Conservation (phyloP, 257 asterid genomes). For the Nicotiana sylvestris region DNA sequence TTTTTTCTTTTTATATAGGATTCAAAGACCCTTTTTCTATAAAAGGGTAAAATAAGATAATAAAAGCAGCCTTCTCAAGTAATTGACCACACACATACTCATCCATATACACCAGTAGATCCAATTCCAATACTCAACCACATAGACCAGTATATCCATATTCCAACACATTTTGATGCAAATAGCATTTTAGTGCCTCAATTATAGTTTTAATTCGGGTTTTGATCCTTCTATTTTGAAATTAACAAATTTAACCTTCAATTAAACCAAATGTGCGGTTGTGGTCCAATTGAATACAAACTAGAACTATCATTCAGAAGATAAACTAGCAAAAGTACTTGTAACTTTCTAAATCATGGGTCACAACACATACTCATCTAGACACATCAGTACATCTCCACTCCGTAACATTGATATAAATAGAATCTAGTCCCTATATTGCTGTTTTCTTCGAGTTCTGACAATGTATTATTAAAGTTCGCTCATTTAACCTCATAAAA, state of each 20-base stretch:
- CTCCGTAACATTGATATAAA: not conserved
- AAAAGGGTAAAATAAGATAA: not conserved
- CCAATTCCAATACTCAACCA: not conserved
- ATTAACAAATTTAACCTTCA: not conserved
- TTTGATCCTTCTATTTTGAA: not conserved
- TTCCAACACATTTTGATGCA: not conserved
- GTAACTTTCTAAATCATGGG: not conserved
- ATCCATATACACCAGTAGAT: not conserved
- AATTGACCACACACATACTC: not conserved
- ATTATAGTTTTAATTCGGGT: not conserved
- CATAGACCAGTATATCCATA: not conserved
- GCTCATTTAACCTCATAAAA: conserved; percentile 2
- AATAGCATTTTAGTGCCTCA: not conserved
- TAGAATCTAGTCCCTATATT: not conserved
- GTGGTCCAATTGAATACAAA: not conserved
- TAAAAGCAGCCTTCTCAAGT: not conserved
- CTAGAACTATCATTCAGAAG: not conserved
- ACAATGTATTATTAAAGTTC: not conserved
- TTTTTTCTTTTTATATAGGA: not conserved
- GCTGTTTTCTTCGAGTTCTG: not conserved
- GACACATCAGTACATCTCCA: not conserved
- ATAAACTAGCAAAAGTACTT: not conserved
- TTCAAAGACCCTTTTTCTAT: not conserved
- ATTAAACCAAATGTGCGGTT: not conserved
- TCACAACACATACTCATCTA: not conserved